These are phyloP conservation scores for Tylopilus felleus DNA, from an alignment of 768 basidiomycete genomes.

Conservation along the genomic window DNA sequence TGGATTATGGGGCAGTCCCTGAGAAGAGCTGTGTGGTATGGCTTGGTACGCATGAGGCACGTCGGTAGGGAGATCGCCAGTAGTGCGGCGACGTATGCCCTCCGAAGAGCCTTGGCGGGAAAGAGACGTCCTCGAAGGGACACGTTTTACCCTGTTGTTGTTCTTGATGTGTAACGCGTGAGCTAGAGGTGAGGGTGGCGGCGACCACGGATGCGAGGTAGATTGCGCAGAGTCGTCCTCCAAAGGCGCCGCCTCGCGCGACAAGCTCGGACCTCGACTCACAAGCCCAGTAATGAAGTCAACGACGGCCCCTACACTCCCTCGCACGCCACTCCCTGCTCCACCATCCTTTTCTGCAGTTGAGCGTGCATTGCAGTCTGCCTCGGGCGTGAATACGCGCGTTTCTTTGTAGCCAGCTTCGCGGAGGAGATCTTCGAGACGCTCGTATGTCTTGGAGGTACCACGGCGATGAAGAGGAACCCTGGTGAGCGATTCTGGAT, in stretches of 20 bases:
- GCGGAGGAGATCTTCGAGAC: conserved; percentile 78
- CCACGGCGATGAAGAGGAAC: conserved; percentile 77
- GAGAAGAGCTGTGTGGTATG: conserved; percentile 21
- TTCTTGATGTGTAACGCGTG: conserved; percentile 12
- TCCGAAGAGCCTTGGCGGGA: conserved; percentile 22
- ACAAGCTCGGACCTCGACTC: conserved; percentile 21
- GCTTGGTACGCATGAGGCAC: conserved; percentile 9
- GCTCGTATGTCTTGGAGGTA: conserved; percentile 77
- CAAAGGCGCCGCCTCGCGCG: conserved; percentile 15
- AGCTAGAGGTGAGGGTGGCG: conserved; percentile 27
- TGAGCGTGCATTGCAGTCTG: conserved; percentile 45
- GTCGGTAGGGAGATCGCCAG: conserved; percentile 13
- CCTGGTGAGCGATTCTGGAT: conserved; percentile 58
- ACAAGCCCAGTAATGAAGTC: conserved; percentile 66
- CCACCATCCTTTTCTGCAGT: conserved; percentile 24
- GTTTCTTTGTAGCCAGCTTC: conserved; percentile 94
- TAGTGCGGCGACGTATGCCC: conserved; percentile 13
- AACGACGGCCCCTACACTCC: conserved; percentile 52
- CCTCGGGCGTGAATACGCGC: conserved; percentile 82
- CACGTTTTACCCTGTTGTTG: conserved; percentile 2
- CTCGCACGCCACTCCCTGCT: conserved; percentile 38
- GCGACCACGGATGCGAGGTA: conserved; percentile 13
- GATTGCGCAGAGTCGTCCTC: conserved; percentile 6
- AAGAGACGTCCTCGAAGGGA: conserved; percentile 17
- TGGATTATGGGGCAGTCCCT: conserved; percentile 20